Percentiles rank a stretch among this genome's conserved stretches.
phyloP scores from a whole-genome alignment of 2,329 filamentous ascomycete genomes.

The Hortaea sp. region DNA sequence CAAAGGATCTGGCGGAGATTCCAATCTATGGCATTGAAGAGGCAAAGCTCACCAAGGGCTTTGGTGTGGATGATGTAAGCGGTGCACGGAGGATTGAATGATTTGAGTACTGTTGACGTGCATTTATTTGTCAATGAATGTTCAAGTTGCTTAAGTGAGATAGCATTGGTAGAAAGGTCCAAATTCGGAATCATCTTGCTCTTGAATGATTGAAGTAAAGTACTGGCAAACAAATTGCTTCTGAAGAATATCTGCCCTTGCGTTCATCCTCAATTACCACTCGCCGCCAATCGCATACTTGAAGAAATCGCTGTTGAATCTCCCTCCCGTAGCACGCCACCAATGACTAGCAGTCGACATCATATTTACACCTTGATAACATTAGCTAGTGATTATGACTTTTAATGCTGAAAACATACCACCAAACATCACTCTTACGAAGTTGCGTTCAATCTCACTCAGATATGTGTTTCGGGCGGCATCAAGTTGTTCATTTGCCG shows the following conservation, averaged over 20 bases:
- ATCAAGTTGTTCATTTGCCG: constrained; percentile 35
- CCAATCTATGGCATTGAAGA: constrained; percentile 48
- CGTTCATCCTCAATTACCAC: constrained; percentile 8
- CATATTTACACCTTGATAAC: constrained; percentile 3
- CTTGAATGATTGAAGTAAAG: too few relatives aligned
- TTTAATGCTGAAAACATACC: constrained; percentile 19
- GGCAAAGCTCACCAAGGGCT: constrained; percentile 46
- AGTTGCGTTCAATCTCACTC: constrained; percentile 36
- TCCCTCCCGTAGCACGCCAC: constrained; percentile 43
- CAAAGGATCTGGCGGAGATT: constrained; percentile 43
- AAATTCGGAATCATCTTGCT: too few relatives aligned
- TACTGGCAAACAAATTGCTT: too few relatives aligned
- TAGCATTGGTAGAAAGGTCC: too few relatives aligned
- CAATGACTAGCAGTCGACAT: constrained; percentile 31
- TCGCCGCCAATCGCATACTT: constrained; percentile 47
- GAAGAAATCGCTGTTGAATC: constrained; percentile 39
- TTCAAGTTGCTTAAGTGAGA: too few relatives aligned
- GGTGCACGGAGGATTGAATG: constrained; percentile 23
- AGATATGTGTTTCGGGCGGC: constrained; percentile 33
- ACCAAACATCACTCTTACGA: constrained; percentile 42
- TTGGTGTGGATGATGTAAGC: constrained; percentile 41
- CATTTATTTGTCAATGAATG: too few relatives aligned
- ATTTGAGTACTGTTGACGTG: too few relatives aligned
- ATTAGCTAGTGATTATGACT: not conserved
- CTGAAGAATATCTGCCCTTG: too few relatives aligned